Base-by-base conservation (phyloP, 2,329 filamentous ascomycete species). In the Aspergillus carbonarius region DNA sequence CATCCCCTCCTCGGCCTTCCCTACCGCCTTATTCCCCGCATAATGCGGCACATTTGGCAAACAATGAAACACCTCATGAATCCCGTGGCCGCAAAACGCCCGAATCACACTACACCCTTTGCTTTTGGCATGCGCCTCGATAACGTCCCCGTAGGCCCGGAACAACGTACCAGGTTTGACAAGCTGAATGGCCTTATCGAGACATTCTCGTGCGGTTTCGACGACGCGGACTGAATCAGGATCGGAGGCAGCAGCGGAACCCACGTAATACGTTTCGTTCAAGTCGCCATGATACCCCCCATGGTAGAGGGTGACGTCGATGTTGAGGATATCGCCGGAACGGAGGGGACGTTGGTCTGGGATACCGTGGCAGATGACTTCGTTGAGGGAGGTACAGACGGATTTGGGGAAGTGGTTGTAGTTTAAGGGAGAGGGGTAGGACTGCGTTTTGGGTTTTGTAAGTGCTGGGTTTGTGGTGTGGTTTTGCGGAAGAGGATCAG, bases 241-340 rank as follows among this genome's bases (percentile, higher is more conserved):
- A 67, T 96, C 87, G 4, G 88, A 86, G 72, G 86, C 84, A 46
- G 93, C 90, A 68, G 87, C 89, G 66, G 93, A 88, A 51, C 93
- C 93, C 35, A 97, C 88, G 73, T 97, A 97, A 78, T 96, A 97
- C 5, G 93, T 97, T 79, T 96, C 93, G 78, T 97, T 97, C 53
- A 97, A 78, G 72, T 97, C 93, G 58, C 90, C 91, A 72, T 97
- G 93, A 77, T 92, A 96, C 52, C 93, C 93, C 54, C 87, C 89
- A 72, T 96, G 91, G 76, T 93, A 97, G 30, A 97, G 80, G 0
- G 91, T 92, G 2, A 97, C 89, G 68, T 97, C 93, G 62, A 97
- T 90, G 76, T 97, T 97, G 68, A 97, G 80, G 62, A 97, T 96
- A 72, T 97, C 93, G 60, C 93, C 93, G 66, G 97, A 92, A 55